phyloP scores from a whole-genome alignment of 306 rosid genomes.

The Casuarina glauca region DNA sequence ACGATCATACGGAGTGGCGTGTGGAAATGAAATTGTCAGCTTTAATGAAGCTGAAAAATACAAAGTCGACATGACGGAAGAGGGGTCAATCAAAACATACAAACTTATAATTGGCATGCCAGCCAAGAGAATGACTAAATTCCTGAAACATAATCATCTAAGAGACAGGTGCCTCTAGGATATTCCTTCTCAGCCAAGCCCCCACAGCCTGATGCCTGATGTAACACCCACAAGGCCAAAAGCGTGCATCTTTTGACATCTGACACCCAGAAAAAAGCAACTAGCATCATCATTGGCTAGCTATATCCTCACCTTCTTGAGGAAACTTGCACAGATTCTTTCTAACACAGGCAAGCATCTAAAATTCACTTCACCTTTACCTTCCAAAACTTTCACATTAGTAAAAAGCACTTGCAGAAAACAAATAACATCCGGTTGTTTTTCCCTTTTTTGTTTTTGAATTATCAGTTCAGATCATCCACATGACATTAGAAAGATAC shows the following conservation, averaged over 20 bases:
- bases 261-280: neutral
- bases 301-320: neutral
- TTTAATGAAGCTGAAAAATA: neutral
- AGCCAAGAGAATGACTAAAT: conserved; percentile 4
- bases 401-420: neutral
- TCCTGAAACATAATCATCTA: neutral
- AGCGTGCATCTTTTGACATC: neutral
- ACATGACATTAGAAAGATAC: neutral
- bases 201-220: neutral
- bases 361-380: neutral
- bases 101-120: neutral
- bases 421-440: neutral
- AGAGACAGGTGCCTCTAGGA: neutral
- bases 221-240: neutral
- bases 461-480: neutral
- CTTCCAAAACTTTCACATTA: neutral
- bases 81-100: conserved; percentile 6
- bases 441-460: neutral
- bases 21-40: conserved; percentile 3
- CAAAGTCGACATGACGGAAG: neutral
- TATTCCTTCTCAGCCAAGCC: conserved; percentile 3
- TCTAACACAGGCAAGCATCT: neutral
- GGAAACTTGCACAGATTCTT: neutral
- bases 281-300: neutral
- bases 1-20: conserved; percentile 8